Base-by-base conservation (phyloP, 2,329 filamentous ascomycete species). In the Aspergillus hiratsukae region DNA sequence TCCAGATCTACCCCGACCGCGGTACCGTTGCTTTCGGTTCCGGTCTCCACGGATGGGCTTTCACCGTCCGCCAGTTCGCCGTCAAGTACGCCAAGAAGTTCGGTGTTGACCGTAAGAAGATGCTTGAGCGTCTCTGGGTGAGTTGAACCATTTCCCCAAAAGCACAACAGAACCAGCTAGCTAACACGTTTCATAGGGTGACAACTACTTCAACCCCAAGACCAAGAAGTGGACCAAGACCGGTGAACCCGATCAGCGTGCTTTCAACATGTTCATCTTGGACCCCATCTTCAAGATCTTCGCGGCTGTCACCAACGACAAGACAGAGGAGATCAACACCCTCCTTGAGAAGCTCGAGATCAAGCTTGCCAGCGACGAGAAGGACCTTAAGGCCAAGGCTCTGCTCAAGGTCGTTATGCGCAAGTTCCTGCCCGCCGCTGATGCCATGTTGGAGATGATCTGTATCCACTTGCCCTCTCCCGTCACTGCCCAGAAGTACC, bases 281-380 rank as follows among this genome's bases (percentile, higher is more conserved):
- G 94, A 99, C 82, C 94, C 94, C 75, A 99, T 99, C 81, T 99
- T 97, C 91, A 92, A 92, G 83, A 96, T 99, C 82, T 99, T 99
- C 85, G 73, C 84, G 67, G 85, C 89, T 59, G 88, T 99, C 81
- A 97, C 94, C 89, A 96, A 97, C 87, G 93, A 93, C 87, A 96
- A 96, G 86, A 94, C 89, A 79, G 93, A 97, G 0, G 91, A 97
- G 82, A 86, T 91, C 72, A 74, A 81, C 71, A 88, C 79, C 65
- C 87, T 99, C 54, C 84, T 96, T 58, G 84, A 90, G 74, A 99
- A 99, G 88, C 90, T 99, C 61, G 84, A 90, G 70, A 91, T 99
- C 78, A 96, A 96, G 88, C 90, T 99, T 63, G 77, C 82, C 66
- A 66, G 76, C 66, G 92, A 96, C 54, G 94, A 99, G 83, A 90